Evolutionary conservation across 768 basidiomycete genomes (phyloP).

Genomic region (Suillus paluster): DNA sequence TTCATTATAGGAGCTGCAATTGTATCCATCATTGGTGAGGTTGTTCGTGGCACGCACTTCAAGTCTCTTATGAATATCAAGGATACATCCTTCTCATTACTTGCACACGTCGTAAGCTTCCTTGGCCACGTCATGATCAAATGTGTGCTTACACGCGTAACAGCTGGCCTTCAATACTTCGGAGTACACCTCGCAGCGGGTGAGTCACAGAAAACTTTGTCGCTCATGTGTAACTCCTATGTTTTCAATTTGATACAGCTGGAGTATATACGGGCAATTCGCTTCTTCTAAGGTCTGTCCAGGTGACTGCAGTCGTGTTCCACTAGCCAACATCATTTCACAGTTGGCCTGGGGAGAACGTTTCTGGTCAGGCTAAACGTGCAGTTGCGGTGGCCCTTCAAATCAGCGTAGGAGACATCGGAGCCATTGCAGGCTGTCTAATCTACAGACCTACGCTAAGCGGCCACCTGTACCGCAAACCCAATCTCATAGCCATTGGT

Average conservation of each 20-base stretch:
- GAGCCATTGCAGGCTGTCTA: constrained; percentile 59
- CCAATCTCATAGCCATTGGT: constrained; percentile 64
- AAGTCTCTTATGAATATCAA: constrained; percentile 18
- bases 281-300: constrained; percentile 51
- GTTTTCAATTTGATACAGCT: constrained; percentile 28
- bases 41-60: neutral
- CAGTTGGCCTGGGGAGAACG: constrained; percentile 67
- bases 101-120: constrained; percentile 45
- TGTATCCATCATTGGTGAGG: constrained; percentile 55
- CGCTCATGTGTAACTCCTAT: neutral
- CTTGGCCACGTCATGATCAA: neutral
- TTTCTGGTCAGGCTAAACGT: constrained; percentile 70
- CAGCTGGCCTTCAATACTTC: constrained; percentile 59
- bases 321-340: neutral
- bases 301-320: neutral
- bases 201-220: constrained; percentile 1
- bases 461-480: constrained; percentile 52
- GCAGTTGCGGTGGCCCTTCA: constrained; percentile 67
- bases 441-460: constrained; percentile 57
- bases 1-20: constrained; percentile 56
- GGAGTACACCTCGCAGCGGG: constrained; percentile 57
- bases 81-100: constrained; percentile 62
- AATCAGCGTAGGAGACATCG: constrained; percentile 65
- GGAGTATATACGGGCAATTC: constrained; percentile 65
- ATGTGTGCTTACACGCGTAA: neutral